Base-by-base conservation (phyloP, 148 eudicot species). In the Camellia sinensis region DNA sequence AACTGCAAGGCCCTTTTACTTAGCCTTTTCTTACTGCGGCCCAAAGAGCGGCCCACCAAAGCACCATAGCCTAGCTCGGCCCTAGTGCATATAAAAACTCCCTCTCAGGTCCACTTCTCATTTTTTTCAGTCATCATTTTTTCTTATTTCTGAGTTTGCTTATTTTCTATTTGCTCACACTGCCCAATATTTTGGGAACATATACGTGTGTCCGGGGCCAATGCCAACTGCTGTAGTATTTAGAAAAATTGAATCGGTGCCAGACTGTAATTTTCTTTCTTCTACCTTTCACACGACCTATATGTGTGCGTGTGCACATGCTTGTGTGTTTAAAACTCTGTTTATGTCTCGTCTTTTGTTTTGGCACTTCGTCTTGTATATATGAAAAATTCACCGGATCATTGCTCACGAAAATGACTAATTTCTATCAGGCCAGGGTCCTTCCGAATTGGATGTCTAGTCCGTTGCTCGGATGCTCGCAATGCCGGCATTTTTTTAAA, bases 41-140 rank as follows among this genome's bases (percentile, higher is more conserved):
- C n/a, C n/a, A n/a, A n/a, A n/a, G n/a, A n/a, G n/a, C n/a, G n/a
- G n/a, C n/a, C n/a, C n/a, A n/a, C n/a, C n/a, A n/a, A n/a, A n/a
- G n/a, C n/a, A n/a, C n/a, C n/a, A n/a, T n/a, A n/a, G n/a, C n/a
- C n/a, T n/a, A n/a, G n/a, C n/a, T n/a, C n/a, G n/a, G n/a, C n/a
- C n/a, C n/a, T n/a, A n/a, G n/a, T n/a, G n/a, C n/a, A n/a, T n/a
- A n/a, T n/a, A n/a, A n/a, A n/a, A n/a, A n/a, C n/a, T n/a, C n/a
- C n/a, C n/a, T n/a, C n/a, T n/a, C 83, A 83, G 88, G 92, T 89
- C 57, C 67, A 15, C 41, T 70, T 70, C 46, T n/a, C n/a, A 21
- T 50, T 44, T 2, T 3, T 13, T 21, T 37, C 15, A 22, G 48
- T 40, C 75, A 54, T 56, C 7, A 10, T 63, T 45, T 56, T 59